These are phyloP conservation scores for Verticillium nubilum DNA, from an alignment of 2,329 filamentous ascomycete genomes.

Conservation along the genomic window DNA sequence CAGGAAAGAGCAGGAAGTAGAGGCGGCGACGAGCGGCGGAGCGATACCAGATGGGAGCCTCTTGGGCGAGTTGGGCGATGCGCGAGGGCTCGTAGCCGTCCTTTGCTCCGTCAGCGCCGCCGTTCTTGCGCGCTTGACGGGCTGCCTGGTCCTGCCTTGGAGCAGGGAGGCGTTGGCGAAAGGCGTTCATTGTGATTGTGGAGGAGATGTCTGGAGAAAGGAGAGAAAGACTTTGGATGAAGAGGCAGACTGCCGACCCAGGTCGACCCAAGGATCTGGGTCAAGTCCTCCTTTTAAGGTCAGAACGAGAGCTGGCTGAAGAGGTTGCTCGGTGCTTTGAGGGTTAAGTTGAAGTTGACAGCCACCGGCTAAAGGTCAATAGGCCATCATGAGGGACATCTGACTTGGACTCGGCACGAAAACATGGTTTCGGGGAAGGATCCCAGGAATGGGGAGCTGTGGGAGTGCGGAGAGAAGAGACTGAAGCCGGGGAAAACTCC, in stretches of 20 bases:
- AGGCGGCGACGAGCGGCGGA: slow-evolving; percentile 21
- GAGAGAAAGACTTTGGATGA: neutral
- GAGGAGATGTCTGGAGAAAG: neutral
- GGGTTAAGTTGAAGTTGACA: neutral
- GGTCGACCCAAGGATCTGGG: neutral
- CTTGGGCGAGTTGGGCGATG: slow-evolving; percentile 19
- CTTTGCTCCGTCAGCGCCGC: slow-evolving; percentile 3
- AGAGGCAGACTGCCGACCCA: neutral
- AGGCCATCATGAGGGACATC: neutral
- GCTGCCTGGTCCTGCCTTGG: slow-evolving; percentile 17
- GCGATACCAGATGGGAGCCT: slow-evolving; percentile 22
- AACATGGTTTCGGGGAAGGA: neutral
- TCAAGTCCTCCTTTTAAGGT: neutral
- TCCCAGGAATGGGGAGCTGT: neutral
- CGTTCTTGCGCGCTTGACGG: slow-evolving; percentile 14
- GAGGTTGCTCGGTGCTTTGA: neutral
- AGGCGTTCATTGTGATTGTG: slow-evolving; percentile 14
- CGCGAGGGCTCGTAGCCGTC: slow-evolving; percentile 17
- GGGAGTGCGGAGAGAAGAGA: slow-evolving; percentile 9
- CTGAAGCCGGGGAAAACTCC: slow-evolving; percentile 5
- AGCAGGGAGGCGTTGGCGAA: slow-evolving; percentile 19
- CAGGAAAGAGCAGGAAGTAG: slow-evolving; percentile 26
- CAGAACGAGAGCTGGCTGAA: neutral
- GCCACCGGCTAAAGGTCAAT: neutral
- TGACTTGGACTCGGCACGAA: neutral